Base-by-base conservation (phyloP, 768 basidiomycete genomes). In the Russula compacta region DNA sequence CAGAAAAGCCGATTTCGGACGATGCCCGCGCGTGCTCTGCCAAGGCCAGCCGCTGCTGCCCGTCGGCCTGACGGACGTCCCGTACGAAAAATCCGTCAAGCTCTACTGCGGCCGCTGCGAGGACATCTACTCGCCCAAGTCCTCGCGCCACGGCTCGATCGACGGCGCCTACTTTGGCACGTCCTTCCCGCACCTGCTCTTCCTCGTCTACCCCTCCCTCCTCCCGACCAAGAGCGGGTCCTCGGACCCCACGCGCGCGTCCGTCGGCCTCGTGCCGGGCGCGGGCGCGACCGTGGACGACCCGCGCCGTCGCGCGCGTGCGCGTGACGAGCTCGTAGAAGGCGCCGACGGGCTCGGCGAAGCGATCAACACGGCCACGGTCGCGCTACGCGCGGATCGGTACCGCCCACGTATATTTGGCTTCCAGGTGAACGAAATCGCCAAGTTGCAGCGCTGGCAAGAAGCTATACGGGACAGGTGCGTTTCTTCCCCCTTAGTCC, bases 151-250 rank as follows among this genome's bases (percentile, higher is more conserved):
- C 72, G 95, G 95, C 52, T 88, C 89, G 40, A 98, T 99, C 71
- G 97, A 99, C 71, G 95, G 97, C 33, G 97, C 97, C 2, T 99
- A 95, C 75, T 99, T 99, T 68, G 97, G 97, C 62, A 95, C 94
- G 0, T 97, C 95, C 1, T 98, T 98, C 78, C 93, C 95, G 0
- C 95, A 98, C 72, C 85, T 99, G 57, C 78, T 98, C 51, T 97
- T 95, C 77, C 92, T 98, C 78, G 93, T 98, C 39, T 98, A 98
- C 73, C 95, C 97, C 0, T 83, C 86, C 49, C 84, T 98, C 65
- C 87, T 97, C 46, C 92, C 95, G 21, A 82, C 85, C 35, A 98
- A 97, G 74, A 80, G 76, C 35, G 80, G 81, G 8, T 80, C 84
- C 0, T 70, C 73, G 12, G 79, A 79, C 39, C 67, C 74, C 2